These are phyloP conservation scores for Penicillium arizonense DNA, from an alignment of 495 filamentous ascomycete species.

Conservation along the genomic window DNA sequence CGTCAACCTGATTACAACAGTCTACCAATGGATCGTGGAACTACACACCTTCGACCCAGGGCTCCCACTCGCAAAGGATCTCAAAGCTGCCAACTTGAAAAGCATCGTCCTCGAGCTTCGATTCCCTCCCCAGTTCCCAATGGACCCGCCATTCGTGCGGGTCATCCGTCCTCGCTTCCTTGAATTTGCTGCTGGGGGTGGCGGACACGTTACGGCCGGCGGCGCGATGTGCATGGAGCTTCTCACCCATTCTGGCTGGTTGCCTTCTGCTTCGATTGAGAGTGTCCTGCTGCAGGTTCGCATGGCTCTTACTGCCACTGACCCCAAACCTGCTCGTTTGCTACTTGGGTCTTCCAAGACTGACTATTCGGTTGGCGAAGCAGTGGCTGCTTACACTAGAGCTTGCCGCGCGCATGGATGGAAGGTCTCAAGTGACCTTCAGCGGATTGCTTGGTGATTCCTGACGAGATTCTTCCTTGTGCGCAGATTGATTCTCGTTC, in stretches of 20 bases:
- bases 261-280: slow-evolving; percentile 69
- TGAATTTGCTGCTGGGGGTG: slow-evolving; percentile 67
- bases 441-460: slow-evolving; percentile 19
- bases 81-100: slow-evolving; percentile 57
- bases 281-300: slow-evolving; percentile 80
- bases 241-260: slow-evolving; percentile 83
- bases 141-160: slow-evolving; percentile 80
- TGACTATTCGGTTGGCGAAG: slow-evolving; percentile 70
- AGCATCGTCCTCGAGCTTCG: slow-evolving; percentile 80
- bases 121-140: slow-evolving; percentile 71
- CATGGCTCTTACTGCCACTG: slow-evolving; percentile 65
- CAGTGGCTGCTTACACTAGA: slow-evolving; percentile 68
- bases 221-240: slow-evolving; percentile 93
- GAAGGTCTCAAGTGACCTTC: slow-evolving; percentile 31
- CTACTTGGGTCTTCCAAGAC: neutral
- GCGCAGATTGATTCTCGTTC: too few relatives aligned
- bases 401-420: slow-evolving; percentile 66
- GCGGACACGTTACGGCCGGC: slow-evolving; percentile 85
- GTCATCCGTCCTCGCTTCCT: slow-evolving; percentile 81
- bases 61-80: slow-evolving; percentile 72
- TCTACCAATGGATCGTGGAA: slow-evolving; percentile 94
- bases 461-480: too few relatives aligned
- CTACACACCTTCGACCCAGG: slow-evolving; percentile 74
- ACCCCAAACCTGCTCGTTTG: slow-evolving; percentile 73
- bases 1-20: slow-evolving; percentile 55